Conservation (phyloP, 352 stramenopile species). For the Phytopythium litorale region DNA sequence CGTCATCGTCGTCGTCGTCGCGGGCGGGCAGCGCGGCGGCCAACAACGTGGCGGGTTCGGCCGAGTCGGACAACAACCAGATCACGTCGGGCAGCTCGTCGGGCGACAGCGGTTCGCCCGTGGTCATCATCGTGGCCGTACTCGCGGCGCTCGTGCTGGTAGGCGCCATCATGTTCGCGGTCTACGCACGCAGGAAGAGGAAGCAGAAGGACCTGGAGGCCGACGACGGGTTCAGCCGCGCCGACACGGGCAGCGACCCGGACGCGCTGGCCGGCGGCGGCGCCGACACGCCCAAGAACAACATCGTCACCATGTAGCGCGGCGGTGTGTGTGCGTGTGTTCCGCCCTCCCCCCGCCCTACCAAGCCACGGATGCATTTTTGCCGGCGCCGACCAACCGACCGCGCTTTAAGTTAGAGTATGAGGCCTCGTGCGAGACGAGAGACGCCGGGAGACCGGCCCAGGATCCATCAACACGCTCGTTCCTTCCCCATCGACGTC, state of each 20-base stretch:
- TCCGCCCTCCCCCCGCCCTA: too few species aligned
- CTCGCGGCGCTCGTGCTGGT: conserved; percentile 62
- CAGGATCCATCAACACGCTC: too few species aligned
- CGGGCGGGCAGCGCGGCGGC: conserved; percentile 6
- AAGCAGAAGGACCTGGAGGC: conserved; percentile 54
- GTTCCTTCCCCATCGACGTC: too few species aligned
- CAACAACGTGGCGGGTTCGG: conserved; percentile 12
- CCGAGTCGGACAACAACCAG: conserved; percentile 12
- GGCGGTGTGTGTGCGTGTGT: too few species aligned
- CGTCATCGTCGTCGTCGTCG: conserved; percentile 14
- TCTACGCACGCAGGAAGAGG: conserved; percentile 70
- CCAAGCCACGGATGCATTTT: too few species aligned
- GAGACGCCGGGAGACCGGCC: too few species aligned
- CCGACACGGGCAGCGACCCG: conserved; percentile 24
- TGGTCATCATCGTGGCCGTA: conserved; percentile 68
- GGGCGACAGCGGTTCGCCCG: conserved; percentile 36
- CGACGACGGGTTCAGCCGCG: conserved; percentile 39
- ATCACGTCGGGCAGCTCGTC: conserved; percentile 24
- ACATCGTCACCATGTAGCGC: conserved; percentile 76
- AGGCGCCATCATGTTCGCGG: conserved; percentile 61
- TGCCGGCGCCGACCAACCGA: too few species aligned
- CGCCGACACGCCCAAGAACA: conserved; percentile 63
- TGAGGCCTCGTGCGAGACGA: too few species aligned
- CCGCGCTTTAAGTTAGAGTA: too few species aligned
- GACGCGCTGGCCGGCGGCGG: conserved; percentile 19